Evolutionary conservation across 78 protist genomes (phyloP), one percentile per base, ranked within the genome.

Genomic region (Isochrysis galbana): DNA sequence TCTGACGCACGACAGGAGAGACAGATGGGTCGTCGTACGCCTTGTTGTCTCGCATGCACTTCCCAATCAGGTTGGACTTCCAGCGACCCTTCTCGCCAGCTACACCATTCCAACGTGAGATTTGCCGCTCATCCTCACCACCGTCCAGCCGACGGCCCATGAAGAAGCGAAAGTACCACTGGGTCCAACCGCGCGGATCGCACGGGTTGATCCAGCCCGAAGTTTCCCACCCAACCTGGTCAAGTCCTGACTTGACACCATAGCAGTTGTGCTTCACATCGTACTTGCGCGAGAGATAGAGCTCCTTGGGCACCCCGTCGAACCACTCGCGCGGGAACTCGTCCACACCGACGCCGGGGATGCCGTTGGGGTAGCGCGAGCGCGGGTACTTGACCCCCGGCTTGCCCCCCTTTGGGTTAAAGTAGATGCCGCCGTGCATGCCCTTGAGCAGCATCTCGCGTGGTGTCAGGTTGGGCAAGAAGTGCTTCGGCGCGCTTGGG

Each of bases 391-490:
- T 11, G 84, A 77, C 23, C 29, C 84, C 84, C 44, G 84, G 84
- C 46, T 77, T 77, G 47, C 84, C 84, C 48, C 84, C 84, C 44
- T 39, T 34, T 4, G 84, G 84, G n/a, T 77, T 77, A 7, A 36
- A 77, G 46, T 77, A 77, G 84, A 77, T 77, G 17, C 84, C 84
- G 46, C 84, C 84, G 84, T 77, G 84, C 84, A 77, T 77, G n/a
- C 84, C 84, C 26, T 2, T 4, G 34, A 17, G 10, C 36, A 77
- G 84, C 84, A 77, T 77, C 84, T 77, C n/a, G n/a, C 47, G 23
- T 2, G 84, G 84, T 4, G 84, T 77, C 46, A 77, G 45, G 4
- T 36, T 77, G 84, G 84, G 84, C 17, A 22, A 1, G 23, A 77
- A 77, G 46, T 34, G 47, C 32, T 41, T 21, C n/a, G 84, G 84